Base-by-base conservation (phyloP, 768 basidiomycete species). In the Mycena filopes region DNA sequence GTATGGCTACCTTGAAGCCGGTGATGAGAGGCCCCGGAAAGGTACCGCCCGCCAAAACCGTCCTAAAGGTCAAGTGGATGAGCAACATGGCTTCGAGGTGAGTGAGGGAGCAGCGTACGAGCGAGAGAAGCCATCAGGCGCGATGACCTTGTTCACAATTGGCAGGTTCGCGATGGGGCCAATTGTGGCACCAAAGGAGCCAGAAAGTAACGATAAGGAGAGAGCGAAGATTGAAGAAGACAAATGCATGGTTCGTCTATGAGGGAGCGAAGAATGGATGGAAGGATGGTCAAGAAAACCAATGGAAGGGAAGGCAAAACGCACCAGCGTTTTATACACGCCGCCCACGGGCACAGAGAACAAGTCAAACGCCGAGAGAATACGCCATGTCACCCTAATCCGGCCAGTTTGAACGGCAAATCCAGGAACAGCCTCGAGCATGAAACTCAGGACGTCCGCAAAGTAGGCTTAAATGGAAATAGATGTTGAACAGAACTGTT, bases 91-190 rank as follows among this genome's bases (percentile, higher is more conserved):
- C 9, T 23, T 33, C 33, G 20, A n/a, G 21, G 2, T 33, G 9
- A 16, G 18, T 23, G 36, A 38, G 50, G n/a, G n/a, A n/a, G 4
- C 26, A 55, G 75, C 82, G 55, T 29, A 81, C 81, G 79, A 75
- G 63, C 84, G 74, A 68, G 56, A 60, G 60, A 80, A 86, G 23
- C 86, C n/a, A n/a, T n/a, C n/a, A n/a, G n/a, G n/a, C n/a, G n/a
- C n/a, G n/a, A n/a, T n/a, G n/a, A n/a, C n/a, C 53, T 75, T 75
- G 72, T 86, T 86, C 9, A 74, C 70, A 50, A 87, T 75, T 49
- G 76, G 71, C 13, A 87, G 67, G 23, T 79, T 73, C 18, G 75
- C 68, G 31, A 64, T 60, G 6, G 80, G 78, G 0, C 78, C 78
- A 63, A 75, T 38, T 65, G 70, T 21, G 65, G 25, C 67, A 72